These are phyloP conservation scores for Alnus rubra DNA, from an alignment of 306 rosid genomes.

Conservation along the genomic window DNA sequence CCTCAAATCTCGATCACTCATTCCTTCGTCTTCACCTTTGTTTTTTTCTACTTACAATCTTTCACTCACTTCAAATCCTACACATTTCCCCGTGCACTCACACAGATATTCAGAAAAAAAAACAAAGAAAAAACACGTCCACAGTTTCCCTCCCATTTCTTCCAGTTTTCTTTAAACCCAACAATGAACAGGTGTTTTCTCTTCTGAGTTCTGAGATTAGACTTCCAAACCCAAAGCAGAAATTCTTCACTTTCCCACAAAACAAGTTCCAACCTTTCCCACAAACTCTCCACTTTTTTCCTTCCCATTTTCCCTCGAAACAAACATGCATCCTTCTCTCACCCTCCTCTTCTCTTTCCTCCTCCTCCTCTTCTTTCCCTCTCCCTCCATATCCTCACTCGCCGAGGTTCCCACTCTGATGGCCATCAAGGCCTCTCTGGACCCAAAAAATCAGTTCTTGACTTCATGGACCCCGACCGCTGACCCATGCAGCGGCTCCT, in stretches of 20 bases:
- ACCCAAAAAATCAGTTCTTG: constrained; percentile 45
- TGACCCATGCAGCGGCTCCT: constrained; percentile 44
- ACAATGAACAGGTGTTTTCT: not conserved
- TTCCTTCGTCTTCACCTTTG: too few species aligned
- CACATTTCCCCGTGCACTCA: not conserved
- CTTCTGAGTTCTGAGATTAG: not conserved
- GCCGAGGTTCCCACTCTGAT: constrained; percentile 42
- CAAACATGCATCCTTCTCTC: constrained; percentile 37
- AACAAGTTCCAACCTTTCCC: not conserved
- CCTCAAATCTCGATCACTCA: not conserved
- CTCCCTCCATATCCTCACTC: constrained; percentile 31
- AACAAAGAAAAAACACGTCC: too few species aligned
- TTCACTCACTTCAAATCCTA: constrained; percentile 12
- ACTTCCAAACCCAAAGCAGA: not conserved
- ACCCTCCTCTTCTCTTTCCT: constrained; percentile 25
- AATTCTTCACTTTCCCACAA: not conserved
- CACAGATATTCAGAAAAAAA: not conserved
- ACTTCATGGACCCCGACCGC: constrained; percentile 40
- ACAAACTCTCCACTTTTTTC: not conserved
- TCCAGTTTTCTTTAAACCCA: constrained; percentile 22
- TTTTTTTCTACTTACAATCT: too few species aligned
- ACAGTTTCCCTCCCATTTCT: not conserved
- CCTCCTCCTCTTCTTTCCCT: constrained; percentile 14
- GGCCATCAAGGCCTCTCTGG: constrained; percentile 48
- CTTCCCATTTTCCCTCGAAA: constrained; percentile 18